Conservation (phyloP, 2,329 filamentous ascomycete genomes). For the Xylariaceae sp. region DNA sequence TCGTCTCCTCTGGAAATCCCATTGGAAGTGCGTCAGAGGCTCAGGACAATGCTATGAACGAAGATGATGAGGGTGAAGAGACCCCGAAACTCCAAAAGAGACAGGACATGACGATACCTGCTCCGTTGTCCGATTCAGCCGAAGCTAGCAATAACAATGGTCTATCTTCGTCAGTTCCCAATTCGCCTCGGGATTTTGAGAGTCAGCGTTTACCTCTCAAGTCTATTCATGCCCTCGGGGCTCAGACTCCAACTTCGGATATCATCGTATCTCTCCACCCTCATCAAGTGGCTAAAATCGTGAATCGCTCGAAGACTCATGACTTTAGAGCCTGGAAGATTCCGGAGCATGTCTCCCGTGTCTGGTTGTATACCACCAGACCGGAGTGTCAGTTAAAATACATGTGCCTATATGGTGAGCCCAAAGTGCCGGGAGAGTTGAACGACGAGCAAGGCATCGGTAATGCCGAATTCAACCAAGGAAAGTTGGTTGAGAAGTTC, state of each 20-base stretch:
- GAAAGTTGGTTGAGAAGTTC: conserved; percentile 35
- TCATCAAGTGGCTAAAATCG: conserved; percentile 46
- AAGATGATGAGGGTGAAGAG: no score
- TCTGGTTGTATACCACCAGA: conserved; percentile 56
- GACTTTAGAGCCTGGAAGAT: conserved; percentile 53
- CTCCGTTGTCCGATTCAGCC: no score
- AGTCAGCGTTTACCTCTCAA: conserved; percentile 32
- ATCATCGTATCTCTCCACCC: conserved; percentile 52
- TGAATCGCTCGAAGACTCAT: conserved; percentile 47
- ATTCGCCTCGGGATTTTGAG: conserved; percentile 26
- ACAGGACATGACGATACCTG: no score
- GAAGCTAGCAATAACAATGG: no score
- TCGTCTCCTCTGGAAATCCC: no score
- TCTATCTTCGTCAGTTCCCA: no score
- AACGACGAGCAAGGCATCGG: conserved; percentile 41
- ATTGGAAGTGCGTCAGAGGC: no score
- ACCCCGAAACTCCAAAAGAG: no score
- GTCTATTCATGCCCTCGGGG: conserved; percentile 30
- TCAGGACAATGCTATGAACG: no score
- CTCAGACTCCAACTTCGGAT: conserved; percentile 41
- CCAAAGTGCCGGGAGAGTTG: conserved; percentile 45
- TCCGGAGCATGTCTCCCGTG: conserved; percentile 49
- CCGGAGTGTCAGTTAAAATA: conserved; percentile 49
- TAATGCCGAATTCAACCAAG: conserved; percentile 48
- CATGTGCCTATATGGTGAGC: conserved; percentile 50